A percentile compares a stretch with the other conserved stretches of the same genome.
phyloP scores from a whole-genome alignment of 192 early-diverging fungal species.

The Backusella mclennaniae region DNA sequence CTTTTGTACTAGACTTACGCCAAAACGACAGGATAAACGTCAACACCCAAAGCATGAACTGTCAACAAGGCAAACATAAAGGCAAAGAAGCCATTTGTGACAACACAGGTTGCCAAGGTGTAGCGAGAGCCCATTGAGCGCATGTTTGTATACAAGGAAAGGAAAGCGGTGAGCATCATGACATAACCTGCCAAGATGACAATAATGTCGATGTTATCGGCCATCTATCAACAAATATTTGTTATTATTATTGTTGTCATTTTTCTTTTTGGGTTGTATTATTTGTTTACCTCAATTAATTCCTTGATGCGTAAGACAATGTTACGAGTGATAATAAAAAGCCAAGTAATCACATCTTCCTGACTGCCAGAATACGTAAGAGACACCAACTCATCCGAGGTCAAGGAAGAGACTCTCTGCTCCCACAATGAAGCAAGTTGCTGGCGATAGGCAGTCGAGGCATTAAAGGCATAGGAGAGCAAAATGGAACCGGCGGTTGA shows the following conservation, averaged over 20 bases:
- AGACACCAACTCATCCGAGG: conserved; percentile 40
- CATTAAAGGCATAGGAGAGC: conserved; percentile 56
- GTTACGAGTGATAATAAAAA: conserved; percentile 51
- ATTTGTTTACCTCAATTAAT: conserved; percentile 48
- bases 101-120: conserved; percentile 69
- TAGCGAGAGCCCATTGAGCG: conserved; percentile 79
- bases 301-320: conserved; percentile 59
- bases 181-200: conserved; percentile 77
- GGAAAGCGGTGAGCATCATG: conserved; percentile 80
- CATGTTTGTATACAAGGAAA: conserved; percentile 83
- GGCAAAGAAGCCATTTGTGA: conserved; percentile 71
- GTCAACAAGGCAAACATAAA: conserved; percentile 73
- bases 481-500: conserved; percentile 18
- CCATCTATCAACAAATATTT: conserved; percentile 31
- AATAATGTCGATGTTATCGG: conserved; percentile 74
- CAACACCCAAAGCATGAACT: conserved; percentile 65
- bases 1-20: conserved; percentile 28
- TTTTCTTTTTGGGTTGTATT: background rate
- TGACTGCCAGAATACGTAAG: conserved; percentile 33
- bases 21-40: conserved; percentile 69
- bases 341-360: conserved; percentile 54
- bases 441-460: conserved; percentile 38
- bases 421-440: conserved; percentile 50
- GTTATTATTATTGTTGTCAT: background rate
- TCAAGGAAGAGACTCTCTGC: conserved; percentile 47